Evolutionary conservation across 2,329 filamentous ascomycete genomes (phyloP).

Genomic region (Botrytis porri): DNA sequence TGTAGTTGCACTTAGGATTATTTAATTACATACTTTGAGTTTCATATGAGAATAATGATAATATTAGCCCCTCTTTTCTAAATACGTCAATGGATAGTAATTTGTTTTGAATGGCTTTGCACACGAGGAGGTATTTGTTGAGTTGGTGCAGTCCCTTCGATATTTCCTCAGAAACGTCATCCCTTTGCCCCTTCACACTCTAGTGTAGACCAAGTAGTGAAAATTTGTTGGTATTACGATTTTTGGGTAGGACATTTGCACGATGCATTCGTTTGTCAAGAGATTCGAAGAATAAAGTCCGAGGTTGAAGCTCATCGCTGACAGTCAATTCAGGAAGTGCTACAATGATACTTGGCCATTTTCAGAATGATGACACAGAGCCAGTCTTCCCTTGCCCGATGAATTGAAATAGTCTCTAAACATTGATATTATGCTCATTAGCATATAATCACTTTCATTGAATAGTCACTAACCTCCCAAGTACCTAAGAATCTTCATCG

Average conservation of each 20-base stretch:
- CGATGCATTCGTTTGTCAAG: neutral
- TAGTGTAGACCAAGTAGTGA: neutral
- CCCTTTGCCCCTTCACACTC: neutral
- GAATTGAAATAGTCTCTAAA: neutral
- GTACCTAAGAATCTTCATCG: neutral
- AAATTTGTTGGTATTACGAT: neutral
- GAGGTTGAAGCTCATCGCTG: neutral
- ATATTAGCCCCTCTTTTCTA: neutral
- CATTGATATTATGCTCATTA: neutral
- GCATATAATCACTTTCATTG: neutral
- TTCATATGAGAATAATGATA: neutral
- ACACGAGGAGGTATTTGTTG: neutral
- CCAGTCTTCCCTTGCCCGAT: neutral
- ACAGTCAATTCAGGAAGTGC: too few relatives aligned
- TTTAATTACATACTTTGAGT: neutral
- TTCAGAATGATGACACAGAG: neutral
- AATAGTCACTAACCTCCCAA: neutral
- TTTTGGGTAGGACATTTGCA: neutral
- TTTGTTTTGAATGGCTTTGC: neutral
- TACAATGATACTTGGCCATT: neutral
- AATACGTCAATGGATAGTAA: neutral
- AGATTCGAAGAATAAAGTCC: neutral
- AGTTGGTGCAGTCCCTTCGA: neutral
- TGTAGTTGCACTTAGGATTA: neutral
- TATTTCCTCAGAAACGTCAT: neutral